These are phyloP conservation scores for Hyphopichia fennica DNA, from an alignment of 1,139 yeast species.

Conservation along the genomic window DNA sequence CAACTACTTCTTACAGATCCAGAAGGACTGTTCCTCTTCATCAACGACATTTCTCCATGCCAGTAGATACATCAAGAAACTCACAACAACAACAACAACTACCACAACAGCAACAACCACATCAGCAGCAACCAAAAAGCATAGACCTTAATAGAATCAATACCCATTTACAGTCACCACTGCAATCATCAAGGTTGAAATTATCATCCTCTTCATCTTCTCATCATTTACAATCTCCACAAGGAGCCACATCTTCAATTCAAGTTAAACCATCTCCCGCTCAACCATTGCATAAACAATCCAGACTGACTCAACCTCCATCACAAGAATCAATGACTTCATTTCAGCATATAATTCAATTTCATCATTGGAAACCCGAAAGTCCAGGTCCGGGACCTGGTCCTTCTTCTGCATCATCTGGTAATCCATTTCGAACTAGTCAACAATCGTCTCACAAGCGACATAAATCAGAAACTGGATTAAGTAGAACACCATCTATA, in stretches of 20 bases:
- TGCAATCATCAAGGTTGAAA: slow-evolving; percentile 2
- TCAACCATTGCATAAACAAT: slow-evolving; percentile 43
- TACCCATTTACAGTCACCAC: slow-evolving; percentile 2
- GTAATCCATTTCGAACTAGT: slow-evolving; percentile 2
- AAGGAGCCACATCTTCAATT: slow-evolving; percentile 35
- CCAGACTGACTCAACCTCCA: slow-evolving; percentile 35
- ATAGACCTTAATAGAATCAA: slow-evolving; percentile 15
- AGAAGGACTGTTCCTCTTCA: slow-evolving; percentile 25
- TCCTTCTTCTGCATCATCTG: slow-evolving; percentile 6
- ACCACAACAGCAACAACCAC: slow-evolving; percentile 1
- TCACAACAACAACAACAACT: background rate
- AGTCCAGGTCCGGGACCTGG: slow-evolving; percentile 18
- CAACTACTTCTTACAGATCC: slow-evolving; percentile 29
- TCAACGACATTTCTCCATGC: slow-evolving; percentile 48
- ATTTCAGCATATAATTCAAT: slow-evolving; percentile 52
- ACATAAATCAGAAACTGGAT: slow-evolving; percentile 17
- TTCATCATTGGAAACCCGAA: slow-evolving; percentile 55
- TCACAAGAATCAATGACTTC: slow-evolving; percentile 52
- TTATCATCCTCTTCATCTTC: background rate
- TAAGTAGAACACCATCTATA: background rate
- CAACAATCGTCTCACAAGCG: slow-evolving; percentile 17
- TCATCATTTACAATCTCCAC: slow-evolving; percentile 17
- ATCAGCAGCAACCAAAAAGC: slow-evolving; percentile 4
- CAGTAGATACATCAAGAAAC: slow-evolving; percentile 24
- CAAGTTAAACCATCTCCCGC: slow-evolving; percentile 49